Base-by-base conservation (phyloP, 495 filamentous ascomycete genomes). In the Entonaema liquescens region DNA sequence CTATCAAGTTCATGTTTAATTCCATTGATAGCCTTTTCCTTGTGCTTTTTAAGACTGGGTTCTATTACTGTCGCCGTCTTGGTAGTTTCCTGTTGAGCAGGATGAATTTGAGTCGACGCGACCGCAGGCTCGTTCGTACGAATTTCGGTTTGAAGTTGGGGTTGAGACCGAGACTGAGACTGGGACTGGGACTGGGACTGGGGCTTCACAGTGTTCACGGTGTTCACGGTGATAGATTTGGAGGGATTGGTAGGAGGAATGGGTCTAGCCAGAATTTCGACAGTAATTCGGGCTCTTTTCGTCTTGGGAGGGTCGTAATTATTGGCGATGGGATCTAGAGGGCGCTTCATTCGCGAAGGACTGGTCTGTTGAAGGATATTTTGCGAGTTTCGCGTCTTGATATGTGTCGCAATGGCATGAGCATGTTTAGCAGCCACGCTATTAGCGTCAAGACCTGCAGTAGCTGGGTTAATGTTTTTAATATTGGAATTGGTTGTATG, bases 1-100 rank as follows among this genome's bases (percentile, higher is more conserved):
- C 78, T 70, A 58, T 81, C 78, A 52, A 86, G 74, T 72, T 87
- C 84, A 71, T 87, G 84, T 65, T 80, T 83, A 35, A 87, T 79
- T 61, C 85, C 85, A 81, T 86, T 84, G 58, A 76, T 78, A 28
- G 82, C 82, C 67, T 85, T 85, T 59, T 78, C 78, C 59, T 82
- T 78, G 62, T 84, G 80, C 71, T 79, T 80, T 74, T 82, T 83
- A 7, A 77, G 74, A 42, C 40, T 42, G 57, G 73, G 25, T 59
- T 73, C 70, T 70, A 44, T 33, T 55, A 29, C 56, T 23, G 71
- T 64, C 65, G 73, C 73, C 68, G 76, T 65, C 59, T 66, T 75
- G 56, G 60, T 40, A 38, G 60, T 25, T 69, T 65, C 53, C 38
- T 49, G 67, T 63, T 7, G 62, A 31, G 11, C 47, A 44, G 28